Base-by-base conservation (phyloP, 1,139 yeast species). In the Lodderomyces orthopsilosis region DNA sequence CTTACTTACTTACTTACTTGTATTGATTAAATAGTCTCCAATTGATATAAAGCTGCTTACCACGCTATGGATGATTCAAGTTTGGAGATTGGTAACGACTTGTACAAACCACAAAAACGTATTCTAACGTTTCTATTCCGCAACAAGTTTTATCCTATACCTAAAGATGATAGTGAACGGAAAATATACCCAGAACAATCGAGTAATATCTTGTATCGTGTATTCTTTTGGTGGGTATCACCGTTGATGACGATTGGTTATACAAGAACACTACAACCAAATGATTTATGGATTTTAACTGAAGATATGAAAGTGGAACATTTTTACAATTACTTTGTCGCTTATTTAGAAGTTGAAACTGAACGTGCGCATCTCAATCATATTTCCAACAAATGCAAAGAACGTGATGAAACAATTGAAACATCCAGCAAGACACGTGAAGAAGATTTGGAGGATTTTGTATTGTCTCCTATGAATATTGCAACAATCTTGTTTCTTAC, bases 241-340 rank as follows among this genome's bases (percentile, higher is more conserved):
- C 86, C 88, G 0, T 47, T 83, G 2, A 54, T 85, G 54, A 69
- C 64, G 32, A 77, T 75, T 3, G 95, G 95, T 1, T 86, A 85
- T 57, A 72, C 73, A 45, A 71, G 95, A 53, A 81, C 88, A 0
- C 61, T 86, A 28, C 79, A 78, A 41, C 79, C 81, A 6, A 74
- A 77, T 42, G 95, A 86, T 60, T 59, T 86, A 44, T 85, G 68
- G 61, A 63, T 64, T 36, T 67, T 85, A 43, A 73, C 77, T 12
- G 74, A 70, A 9, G 75, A 78, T 17, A 62, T 79, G 49, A 68
- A 74, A 41, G 80, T 84, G 12, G 81, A 81, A 23, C 19, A 49
- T 33, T 59, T 78, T 46, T 63, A 76, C 21, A 62, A 54, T 2
- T 43, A 42, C n/a, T 68, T 63, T 44, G 35, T 68, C 34, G 43